A percentile compares a stretch with the other conserved stretches of the same genome.
phyloP scores from a whole-genome alignment of 2,329 filamentous ascomycete species.

The Remersonia thermophila region DNA sequence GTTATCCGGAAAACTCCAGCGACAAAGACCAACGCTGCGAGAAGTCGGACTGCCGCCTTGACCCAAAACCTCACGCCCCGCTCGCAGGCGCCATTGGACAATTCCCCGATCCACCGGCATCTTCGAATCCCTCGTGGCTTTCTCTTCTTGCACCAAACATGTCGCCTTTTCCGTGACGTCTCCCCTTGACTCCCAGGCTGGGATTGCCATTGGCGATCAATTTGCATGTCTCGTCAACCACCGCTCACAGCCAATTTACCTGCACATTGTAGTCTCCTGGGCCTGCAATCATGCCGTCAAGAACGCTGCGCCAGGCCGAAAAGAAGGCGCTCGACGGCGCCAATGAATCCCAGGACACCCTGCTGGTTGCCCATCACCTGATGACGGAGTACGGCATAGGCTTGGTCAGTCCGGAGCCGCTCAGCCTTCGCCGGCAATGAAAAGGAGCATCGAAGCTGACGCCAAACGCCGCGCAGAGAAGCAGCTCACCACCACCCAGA shows the following conservation, averaged over 20 bases:
- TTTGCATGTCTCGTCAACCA: too few relatives aligned
- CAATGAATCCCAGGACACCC: constrained; percentile 33
- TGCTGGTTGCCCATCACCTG: constrained; percentile 28
- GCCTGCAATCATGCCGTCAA: constrained; percentile 4
- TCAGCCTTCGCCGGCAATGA: neutral
- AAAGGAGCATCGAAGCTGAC: constrained; percentile 4
- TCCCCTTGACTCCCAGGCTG: neutral
- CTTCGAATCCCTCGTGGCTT: too few relatives aligned
- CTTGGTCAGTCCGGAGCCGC: constrained; percentile 24
- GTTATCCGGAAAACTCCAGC: too few relatives aligned
- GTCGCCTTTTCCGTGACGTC: neutral
- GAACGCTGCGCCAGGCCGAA: constrained; percentile 20
- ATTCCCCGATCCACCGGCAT: too few relatives aligned
- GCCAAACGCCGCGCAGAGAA: constrained; percentile 11
- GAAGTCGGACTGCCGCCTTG: too few relatives aligned
- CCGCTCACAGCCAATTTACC: too few relatives aligned
- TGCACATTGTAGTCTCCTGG: neutral
- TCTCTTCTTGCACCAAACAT: neutral
- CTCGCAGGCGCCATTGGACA: too few relatives aligned
- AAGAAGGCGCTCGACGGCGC: constrained; percentile 19
- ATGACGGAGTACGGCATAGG: constrained; percentile 27
- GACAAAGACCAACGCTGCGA: too few relatives aligned
- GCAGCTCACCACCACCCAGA: constrained; percentile 14
- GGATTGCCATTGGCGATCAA: too few relatives aligned
- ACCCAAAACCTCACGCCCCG: too few relatives aligned